A percentile compares a stretch with the other conserved stretches of the same genome.
These are phyloP conservation scores for Lactifluus pinguis DNA, from an alignment of 768 basidiomycete genomes.

Conservation along the genomic window DNA sequence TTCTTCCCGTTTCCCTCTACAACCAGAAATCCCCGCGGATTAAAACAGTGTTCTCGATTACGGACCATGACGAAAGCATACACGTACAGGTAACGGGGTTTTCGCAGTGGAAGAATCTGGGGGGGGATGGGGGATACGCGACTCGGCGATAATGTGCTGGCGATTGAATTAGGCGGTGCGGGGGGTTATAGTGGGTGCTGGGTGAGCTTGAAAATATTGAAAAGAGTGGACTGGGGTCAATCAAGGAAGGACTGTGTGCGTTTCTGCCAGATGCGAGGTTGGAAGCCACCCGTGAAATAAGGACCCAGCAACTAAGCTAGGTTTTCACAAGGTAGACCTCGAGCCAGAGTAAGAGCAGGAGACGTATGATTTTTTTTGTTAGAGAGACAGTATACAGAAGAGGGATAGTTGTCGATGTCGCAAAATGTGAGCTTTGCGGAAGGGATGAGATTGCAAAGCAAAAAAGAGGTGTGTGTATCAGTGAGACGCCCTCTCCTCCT, in stretches of 20 bases:
- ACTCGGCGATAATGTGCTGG: slow-evolving; percentile 1
- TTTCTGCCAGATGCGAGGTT: slow-evolving; percentile 14
- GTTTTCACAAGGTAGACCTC: slow-evolving; percentile 16
- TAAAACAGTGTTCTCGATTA: slow-evolving; percentile 2
- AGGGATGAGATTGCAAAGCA: slow-evolving; percentile 35
- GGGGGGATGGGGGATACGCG: neutral
- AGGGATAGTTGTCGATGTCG: slow-evolving; percentile 6
- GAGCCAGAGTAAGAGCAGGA: slow-evolving; percentile 19
- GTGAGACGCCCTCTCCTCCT: slow-evolving; percentile 10
- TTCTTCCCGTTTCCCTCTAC: slow-evolving; percentile 8
- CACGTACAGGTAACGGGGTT: neutral
- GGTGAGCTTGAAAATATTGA: slow-evolving; percentile 5
- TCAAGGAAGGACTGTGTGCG: slow-evolving; percentile 20
- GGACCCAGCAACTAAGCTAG: slow-evolving; percentile 17
- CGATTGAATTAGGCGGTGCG: slow-evolving; percentile 1
- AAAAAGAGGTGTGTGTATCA: slow-evolving; percentile 35
- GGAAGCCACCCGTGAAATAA: slow-evolving; percentile 13
- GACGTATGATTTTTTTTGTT: slow-evolving; percentile 9
- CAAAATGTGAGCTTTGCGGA: slow-evolving; percentile 11
- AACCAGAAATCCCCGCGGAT: slow-evolving; percentile 9
- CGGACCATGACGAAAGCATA: neutral
- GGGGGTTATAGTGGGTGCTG: slow-evolving; percentile 11
- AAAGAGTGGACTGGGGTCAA: slow-evolving; percentile 18
- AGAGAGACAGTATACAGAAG: neutral
- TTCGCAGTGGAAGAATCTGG: neutral